Conservation (phyloP, 352 stramenopile species). For the Pythium utonaiense region DNA sequence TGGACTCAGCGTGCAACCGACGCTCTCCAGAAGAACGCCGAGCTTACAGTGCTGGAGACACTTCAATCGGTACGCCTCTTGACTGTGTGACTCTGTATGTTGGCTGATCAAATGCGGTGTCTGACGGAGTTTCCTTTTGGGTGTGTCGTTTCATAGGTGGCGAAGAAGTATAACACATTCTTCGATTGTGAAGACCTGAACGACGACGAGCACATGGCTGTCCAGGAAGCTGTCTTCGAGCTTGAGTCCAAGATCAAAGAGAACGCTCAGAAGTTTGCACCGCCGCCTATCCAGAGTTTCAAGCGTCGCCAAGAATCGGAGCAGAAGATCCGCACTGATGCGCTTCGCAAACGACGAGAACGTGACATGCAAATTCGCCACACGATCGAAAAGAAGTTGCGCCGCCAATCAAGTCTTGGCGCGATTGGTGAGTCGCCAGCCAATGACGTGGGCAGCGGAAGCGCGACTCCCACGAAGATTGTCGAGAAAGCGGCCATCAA, state of each 20-base stretch:
- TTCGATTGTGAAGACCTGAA: constrained; percentile 52
- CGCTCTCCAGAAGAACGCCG: constrained; percentile 35
- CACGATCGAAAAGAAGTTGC: constrained; percentile 45
- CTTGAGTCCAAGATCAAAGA: constrained; percentile 59
- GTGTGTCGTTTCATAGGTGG: too few species aligned
- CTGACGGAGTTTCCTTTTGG: too few species aligned
- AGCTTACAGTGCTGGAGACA: constrained; percentile 35
- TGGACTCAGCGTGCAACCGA: constrained; percentile 55
- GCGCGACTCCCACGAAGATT: constrained; percentile 4
- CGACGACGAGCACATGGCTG: constrained; percentile 44
- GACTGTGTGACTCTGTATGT: neutral
- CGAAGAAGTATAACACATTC: constrained; percentile 78
- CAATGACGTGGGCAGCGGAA: constrained; percentile 22
- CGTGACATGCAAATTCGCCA: constrained; percentile 69
- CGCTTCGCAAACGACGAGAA: constrained; percentile 68
- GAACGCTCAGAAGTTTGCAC: constrained; percentile 38
- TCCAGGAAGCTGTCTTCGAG: constrained; percentile 65
- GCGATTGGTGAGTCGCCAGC: constrained; percentile 15
- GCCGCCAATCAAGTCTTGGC: constrained; percentile 14
- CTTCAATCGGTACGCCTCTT: constrained; percentile 39
- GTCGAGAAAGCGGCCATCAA: neutral
- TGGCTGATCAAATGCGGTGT: too few species aligned
- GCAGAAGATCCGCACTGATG: constrained; percentile 70
- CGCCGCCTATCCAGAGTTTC: constrained; percentile 84
- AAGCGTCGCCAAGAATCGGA: constrained; percentile 70